A percentile compares a stretch with the other conserved stretches of the same genome.
phyloP scores from a whole-genome alignment of 345 rosid species.

The Carallia pectinifolia region DNA sequence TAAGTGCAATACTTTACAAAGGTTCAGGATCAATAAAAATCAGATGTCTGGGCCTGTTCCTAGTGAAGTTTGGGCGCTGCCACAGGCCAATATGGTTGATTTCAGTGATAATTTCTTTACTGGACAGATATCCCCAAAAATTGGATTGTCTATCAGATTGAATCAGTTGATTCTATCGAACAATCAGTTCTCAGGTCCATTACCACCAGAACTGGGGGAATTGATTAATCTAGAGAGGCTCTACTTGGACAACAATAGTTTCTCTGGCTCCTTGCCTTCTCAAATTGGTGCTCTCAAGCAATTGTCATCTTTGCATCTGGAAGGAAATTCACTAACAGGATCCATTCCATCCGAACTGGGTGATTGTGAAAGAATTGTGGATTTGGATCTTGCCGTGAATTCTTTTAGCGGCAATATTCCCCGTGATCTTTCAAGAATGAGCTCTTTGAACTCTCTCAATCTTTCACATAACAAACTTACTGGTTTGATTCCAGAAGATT shows the following conservation, averaged over 20 bases:
- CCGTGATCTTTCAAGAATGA: conserved; percentile 32
- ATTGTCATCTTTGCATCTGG: conserved; percentile 67
- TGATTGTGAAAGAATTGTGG: conserved; percentile 56
- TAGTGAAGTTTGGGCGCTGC: conserved; percentile 67
- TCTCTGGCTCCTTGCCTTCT: conserved; percentile 61
- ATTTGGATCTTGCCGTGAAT: conserved; percentile 69
- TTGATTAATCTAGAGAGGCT: conserved; percentile 56
- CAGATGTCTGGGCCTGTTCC: conserved; percentile 54
- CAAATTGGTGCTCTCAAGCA: conserved; percentile 51
- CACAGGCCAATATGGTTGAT: conserved; percentile 58
- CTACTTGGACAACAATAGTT: conserved; percentile 49
- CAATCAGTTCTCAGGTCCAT: conserved; percentile 64
- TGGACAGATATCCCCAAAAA: conserved; percentile 53
- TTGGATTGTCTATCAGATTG: conserved; percentile 47
- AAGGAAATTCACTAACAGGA: conserved; percentile 61
- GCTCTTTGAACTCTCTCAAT: conserved; percentile 70
- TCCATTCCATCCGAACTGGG: conserved; percentile 51
- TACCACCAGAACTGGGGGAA: conserved; percentile 61
- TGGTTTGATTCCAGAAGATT: conserved; percentile 54
- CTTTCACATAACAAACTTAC: conserved; percentile 65
- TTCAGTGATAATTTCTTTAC: conserved; percentile 62
- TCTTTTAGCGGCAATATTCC: conserved; percentile 63
- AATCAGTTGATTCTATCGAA: conserved; percentile 53
- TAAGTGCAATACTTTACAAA: conserved; percentile 54
- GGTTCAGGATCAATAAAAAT: conserved; percentile 65